These are phyloP conservation scores for Prosopis cineraria DNA, from an alignment of 306 rosid genomes.

Conservation along the genomic window DNA sequence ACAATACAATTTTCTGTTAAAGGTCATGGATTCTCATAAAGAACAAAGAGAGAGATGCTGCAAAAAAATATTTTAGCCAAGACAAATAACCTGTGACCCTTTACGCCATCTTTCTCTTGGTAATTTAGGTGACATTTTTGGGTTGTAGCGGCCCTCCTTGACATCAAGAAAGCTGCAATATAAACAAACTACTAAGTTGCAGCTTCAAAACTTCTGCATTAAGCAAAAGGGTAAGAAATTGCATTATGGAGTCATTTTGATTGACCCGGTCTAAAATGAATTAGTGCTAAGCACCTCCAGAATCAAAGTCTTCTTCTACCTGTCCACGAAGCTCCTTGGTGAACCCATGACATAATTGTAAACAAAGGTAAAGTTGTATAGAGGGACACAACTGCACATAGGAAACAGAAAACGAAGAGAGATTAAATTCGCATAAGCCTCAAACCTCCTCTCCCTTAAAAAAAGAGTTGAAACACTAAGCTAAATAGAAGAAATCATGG, in stretches of 20 bases:
- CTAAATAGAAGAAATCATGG: neutral
- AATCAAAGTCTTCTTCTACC: constrained; percentile 71
- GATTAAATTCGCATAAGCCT: constrained; percentile 15
- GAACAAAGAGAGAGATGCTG: neutral
- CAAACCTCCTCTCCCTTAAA: neutral
- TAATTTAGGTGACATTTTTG: constrained; percentile 86
- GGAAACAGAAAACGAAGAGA: constrained; percentile 37
- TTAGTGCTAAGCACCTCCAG: constrained; percentile 61
- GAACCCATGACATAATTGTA: constrained; percentile 86
- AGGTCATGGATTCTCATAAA: neutral
- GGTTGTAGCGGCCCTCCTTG: constrained; percentile 91
- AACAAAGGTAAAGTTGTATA: constrained; percentile 84
- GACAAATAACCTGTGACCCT: constrained; percentile 86
- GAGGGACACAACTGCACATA: constrained; percentile 89
- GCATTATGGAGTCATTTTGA: constrained; percentile 15
- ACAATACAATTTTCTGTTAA: neutral
- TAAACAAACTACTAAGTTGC: constrained; percentile 29
- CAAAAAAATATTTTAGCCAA: constrained; percentile 1
- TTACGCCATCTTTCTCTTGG: constrained; percentile 91
- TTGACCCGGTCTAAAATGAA: constrained; percentile 41
- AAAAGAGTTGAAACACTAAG: neutral
- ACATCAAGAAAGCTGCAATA: constrained; percentile 86
- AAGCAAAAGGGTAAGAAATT: constrained; percentile 20
- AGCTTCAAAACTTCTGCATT: constrained; percentile 17
- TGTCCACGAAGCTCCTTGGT: constrained; percentile 92